Evolutionary conservation across 2,329 filamentous ascomycete species (phyloP), one percentile per base, ranked within the genome.

Genomic region (Clonostachys byssicola): DNA sequence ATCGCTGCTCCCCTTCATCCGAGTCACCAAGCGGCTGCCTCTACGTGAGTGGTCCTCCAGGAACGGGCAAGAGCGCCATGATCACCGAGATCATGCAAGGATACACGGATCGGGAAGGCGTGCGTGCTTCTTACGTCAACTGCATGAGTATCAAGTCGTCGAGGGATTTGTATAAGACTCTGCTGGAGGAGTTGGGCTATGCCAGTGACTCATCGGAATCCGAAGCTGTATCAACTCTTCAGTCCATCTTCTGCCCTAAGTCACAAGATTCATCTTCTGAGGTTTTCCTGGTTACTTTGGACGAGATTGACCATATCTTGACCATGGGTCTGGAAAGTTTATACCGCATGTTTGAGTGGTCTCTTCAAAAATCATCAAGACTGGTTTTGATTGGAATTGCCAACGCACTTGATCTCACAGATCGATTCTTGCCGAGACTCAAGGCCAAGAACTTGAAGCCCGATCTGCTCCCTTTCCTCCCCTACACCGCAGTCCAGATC

Each of bases 291-390:
- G 83, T 99, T 33, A 88, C 90, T 2, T 74, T 99, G 49, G 94
- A 99, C 60, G 94, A 99, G 69, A 92, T 99, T 50, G 94, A 99
- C 60, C 89, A 95, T 60, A 84, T 99, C 44, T 76, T 99, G 39
- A 92, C 89, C 2, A 75, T 96, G 52, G 92, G 96, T 56, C 73
- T 94, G 49, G 90, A 95, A 56, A 86, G 94, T 47, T 74, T 99
- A 13, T 96, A 97, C 68, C 88, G 84, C 51, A 75, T 99, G n/a
- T 96, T 99, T 56, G 92, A 96, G 63, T 97, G 92, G 92, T 95
- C 94, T 2, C 73, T 99, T 59, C 82, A 89, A 52, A 84, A 84
- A 52, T 80, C 81, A 2, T 96, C 94, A 0, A 83, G 81, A 17
- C 82, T 99, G 6, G 74, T 94, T 35, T 74, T 99, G 16, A 81